Percentiles rank a stretch among this genome's conserved stretches.
Conservation (phyloP, 805 yeast species). For the Lachancea sp. region DNA sequence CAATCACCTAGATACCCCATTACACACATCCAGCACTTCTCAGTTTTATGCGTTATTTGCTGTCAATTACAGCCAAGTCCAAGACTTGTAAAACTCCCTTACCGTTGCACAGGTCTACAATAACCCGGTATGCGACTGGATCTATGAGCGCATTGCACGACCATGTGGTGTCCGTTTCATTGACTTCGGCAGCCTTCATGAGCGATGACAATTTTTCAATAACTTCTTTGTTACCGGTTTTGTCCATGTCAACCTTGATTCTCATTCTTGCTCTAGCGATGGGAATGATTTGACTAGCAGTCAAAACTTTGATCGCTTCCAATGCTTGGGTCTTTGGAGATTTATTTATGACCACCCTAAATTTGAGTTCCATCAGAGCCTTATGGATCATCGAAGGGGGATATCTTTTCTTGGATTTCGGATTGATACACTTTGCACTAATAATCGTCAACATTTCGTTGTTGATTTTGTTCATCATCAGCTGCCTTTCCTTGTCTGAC, state of each 20-base stretch:
- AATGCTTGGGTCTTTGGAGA: conserved; percentile 84
- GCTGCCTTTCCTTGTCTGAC: conserved; percentile 86
- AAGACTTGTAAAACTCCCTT: conserved; percentile 72
- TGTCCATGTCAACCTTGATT: conserved; percentile 54
- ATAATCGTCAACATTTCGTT: conserved; percentile 79
- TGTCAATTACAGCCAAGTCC: conserved; percentile 82
- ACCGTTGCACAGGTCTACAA: conserved; percentile 54
- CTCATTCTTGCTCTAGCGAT: conserved; percentile 94
- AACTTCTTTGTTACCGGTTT: conserved; percentile 38
- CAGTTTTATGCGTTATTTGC: conserved; percentile 17
- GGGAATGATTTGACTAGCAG: conserved; percentile 77
- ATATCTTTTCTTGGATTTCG: conserved; percentile 80
- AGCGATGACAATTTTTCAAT: conserved; percentile 39
- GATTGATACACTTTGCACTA: conserved; percentile 87
- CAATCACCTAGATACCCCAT: neutral
- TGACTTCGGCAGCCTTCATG: conserved; percentile 39
- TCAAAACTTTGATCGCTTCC: conserved; percentile 78
- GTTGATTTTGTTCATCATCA: conserved; percentile 62
- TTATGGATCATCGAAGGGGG: conserved; percentile 94
- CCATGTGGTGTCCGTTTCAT: conserved; percentile 42
- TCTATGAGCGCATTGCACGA: conserved; percentile 67
- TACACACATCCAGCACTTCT: neutral
- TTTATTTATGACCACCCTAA: conserved; percentile 65
- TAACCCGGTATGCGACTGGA: conserved; percentile 71
- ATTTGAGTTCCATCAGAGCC: conserved; percentile 69